These are phyloP conservation scores for Exophiala xenobiotica DNA, from an alignment of 2,329 filamentous ascomycete species.

Conservation along the genomic window DNA sequence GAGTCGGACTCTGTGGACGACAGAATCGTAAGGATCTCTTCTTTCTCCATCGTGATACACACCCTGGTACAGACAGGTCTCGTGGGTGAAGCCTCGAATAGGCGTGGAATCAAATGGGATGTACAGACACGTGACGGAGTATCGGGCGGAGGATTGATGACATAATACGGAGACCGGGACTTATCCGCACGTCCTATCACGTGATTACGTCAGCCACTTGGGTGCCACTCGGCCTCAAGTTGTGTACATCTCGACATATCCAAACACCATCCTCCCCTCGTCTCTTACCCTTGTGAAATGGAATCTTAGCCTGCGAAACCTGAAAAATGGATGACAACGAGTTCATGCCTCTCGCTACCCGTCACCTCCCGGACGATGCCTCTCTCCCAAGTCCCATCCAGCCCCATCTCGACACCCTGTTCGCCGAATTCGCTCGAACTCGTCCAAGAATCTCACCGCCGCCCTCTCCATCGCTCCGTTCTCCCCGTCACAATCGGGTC, in stretches of 20 bases:
- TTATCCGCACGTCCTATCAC: too few species aligned
- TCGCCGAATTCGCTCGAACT: slow-evolving; percentile 28
- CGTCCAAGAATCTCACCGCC: slow-evolving; percentile 26
- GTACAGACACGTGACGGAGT: too few species aligned
- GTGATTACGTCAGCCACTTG: too few species aligned
- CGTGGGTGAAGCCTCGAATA: too few species aligned
- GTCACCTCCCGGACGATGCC: slow-evolving; percentile 9
- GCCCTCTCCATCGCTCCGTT: slow-evolving; percentile 19
- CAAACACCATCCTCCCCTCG: not conserved
- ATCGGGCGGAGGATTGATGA: too few species aligned
- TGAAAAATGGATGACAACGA: not conserved
- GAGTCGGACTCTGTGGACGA: not conserved
- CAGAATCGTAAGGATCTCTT: not conserved
- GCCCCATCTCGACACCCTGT: slow-evolving; percentile 28
- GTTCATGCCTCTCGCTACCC: not conserved
- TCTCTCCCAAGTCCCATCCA: slow-evolving; percentile 21
- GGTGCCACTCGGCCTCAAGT: too few species aligned
- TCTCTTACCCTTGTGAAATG: not conserved
- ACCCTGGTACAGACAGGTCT: too few species aligned
- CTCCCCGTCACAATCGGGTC: slow-evolving; percentile 7
- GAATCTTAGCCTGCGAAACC: not conserved
- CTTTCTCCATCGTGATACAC: not conserved
- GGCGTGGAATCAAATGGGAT: too few species aligned
- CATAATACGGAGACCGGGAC: too few species aligned
- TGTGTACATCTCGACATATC: too few species aligned